phyloP scores from a whole-genome alignment of 1,139 yeast genomes.

The Pichia sp. region DNA sequence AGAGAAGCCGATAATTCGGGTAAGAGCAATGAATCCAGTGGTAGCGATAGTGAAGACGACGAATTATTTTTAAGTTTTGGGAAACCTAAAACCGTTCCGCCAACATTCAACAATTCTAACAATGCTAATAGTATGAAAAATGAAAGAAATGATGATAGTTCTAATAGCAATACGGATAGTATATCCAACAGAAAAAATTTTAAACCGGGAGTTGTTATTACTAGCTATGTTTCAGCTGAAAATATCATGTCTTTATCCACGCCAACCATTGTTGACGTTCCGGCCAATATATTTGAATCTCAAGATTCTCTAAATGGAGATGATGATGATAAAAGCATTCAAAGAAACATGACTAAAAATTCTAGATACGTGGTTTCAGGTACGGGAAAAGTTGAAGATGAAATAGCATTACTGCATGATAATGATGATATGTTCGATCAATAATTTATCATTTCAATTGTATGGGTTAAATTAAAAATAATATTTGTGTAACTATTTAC shows the following conservation, averaged over 20 bases:
- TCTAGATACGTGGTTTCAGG: constrained; percentile 1
- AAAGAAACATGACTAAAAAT: not conserved
- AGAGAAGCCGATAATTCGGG: not conserved
- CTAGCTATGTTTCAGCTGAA: constrained; percentile 2
- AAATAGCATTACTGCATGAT: not conserved
- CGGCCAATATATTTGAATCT: constrained; percentile 13
- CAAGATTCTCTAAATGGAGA: not conserved
- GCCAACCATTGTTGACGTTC: constrained; percentile 19
- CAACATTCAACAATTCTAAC: not conserved
- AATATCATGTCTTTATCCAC: constrained; percentile 4
- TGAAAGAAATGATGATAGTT: not conserved
- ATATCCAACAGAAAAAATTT: not conserved
- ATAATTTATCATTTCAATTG: not conserved
- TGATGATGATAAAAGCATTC: no score
- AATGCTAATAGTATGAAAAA: not conserved
- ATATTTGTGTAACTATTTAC: not conserved
- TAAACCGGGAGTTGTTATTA: not conserved
- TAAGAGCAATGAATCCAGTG: constrained; percentile 6
- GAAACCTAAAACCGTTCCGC: not conserved
- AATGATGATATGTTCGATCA: constrained; percentile 5
- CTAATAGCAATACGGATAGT: not conserved
- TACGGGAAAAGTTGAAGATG: not conserved
- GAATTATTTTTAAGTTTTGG: constrained; percentile 17
- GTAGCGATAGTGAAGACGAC: constrained; percentile 4
- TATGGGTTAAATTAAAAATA: not conserved